These are phyloP conservation scores for Suhomyces anneliseae DNA, from an alignment of 1,139 yeast species.

Conservation along the genomic window DNA sequence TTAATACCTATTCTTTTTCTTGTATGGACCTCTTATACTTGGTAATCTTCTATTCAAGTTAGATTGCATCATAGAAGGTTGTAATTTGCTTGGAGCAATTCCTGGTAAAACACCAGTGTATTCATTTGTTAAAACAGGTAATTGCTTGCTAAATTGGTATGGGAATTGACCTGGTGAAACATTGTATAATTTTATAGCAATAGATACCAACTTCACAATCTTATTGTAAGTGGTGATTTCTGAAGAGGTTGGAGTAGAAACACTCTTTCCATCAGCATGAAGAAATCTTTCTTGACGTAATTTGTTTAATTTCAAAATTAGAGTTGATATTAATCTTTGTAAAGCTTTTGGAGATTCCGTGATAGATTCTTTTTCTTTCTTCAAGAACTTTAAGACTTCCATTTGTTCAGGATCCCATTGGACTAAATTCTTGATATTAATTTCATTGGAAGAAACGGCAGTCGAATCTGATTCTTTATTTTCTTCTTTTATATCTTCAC, in stretches of 20 bases:
- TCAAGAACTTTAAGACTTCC: slow-evolving; percentile 27
- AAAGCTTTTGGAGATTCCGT: slow-evolving; percentile 29
- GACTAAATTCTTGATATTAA: slow-evolving; percentile 36
- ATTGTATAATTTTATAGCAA: slow-evolving; percentile 31
- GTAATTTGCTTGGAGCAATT: slow-evolving; percentile 26
- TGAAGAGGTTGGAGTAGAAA: slow-evolving; percentile 27
- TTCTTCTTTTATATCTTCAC: slow-evolving; percentile 7
- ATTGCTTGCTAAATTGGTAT: slow-evolving; percentile 35
- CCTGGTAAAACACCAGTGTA: slow-evolving; percentile 84
- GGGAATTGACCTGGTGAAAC: slow-evolving; percentile 33
- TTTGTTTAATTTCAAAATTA: slow-evolving; percentile 58
- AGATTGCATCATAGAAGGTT: slow-evolving; percentile 12
- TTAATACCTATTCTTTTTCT: slow-evolving; percentile 32
- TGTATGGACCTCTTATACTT: slow-evolving; percentile 42
- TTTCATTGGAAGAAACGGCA: slow-evolving; percentile 13
- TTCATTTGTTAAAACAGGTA: slow-evolving; percentile 74
- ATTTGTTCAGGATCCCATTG: slow-evolving; percentile 40
- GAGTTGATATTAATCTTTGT: slow-evolving; percentile 55
- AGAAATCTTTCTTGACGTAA: slow-evolving; percentile 61
- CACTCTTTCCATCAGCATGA: slow-evolving; percentile 30
- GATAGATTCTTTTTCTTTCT: slow-evolving; percentile 27
- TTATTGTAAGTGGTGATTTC: slow-evolving; percentile 44
- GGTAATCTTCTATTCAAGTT: slow-evolving; percentile 31
- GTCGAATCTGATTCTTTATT: slow-evolving; percentile 5
- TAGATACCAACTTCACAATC: slow-evolving; percentile 33